Percentiles rank a stretch among this genome's conserved stretches.
phyloP scores from a whole-genome alignment of 1,284 basidiomycete species.

The Leucoagaricus sp. region DNA sequence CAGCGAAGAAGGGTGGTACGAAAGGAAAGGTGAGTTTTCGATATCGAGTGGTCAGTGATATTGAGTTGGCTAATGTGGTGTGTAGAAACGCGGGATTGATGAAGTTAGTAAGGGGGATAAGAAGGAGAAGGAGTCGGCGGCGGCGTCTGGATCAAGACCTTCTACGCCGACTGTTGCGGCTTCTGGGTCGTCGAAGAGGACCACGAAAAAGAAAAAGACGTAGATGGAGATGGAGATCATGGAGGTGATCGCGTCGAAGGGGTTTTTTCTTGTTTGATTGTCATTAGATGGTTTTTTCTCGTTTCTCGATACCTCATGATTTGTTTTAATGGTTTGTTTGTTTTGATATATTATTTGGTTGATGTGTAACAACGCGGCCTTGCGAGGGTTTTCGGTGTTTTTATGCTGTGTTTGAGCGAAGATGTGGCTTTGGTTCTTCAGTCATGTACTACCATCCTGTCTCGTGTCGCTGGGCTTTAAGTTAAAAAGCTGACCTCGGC shows the following conservation, averaged over 20 bases:
- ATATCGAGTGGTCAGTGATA: slow-evolving; percentile 4
- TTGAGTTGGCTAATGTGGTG: slow-evolving; percentile 3
- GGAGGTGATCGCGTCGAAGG: no score
- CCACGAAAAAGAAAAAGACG: slow-evolving; percentile 55
- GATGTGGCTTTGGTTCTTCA: no score
- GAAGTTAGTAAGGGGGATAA: slow-evolving; percentile 59
- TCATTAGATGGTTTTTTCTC: no score
- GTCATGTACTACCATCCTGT: no score
- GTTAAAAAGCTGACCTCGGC: no score
- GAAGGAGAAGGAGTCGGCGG: slow-evolving; percentile 27
- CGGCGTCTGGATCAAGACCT: slow-evolving; percentile 48
- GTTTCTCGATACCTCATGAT: no score
- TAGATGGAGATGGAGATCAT: not conserved
- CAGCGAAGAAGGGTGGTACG: slow-evolving; percentile 53
- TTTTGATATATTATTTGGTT: no score
- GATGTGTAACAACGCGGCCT: no score
- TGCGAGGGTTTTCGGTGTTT: no score
- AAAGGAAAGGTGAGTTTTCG: slow-evolving; percentile 62
- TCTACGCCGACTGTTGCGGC: slow-evolving; percentile 52
- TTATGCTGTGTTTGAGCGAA: no score
- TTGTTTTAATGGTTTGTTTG: no score
- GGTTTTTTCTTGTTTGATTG: not conserved
- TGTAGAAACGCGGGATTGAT: slow-evolving; percentile 67
- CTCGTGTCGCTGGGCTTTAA: no score
- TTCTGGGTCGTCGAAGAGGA: slow-evolving; percentile 44